Percentiles rank a stretch among this genome's conserved stretches.
phyloP scores from a whole-genome alignment of 164 flowering plant genomes.

The Sextonia rubra region DNA sequence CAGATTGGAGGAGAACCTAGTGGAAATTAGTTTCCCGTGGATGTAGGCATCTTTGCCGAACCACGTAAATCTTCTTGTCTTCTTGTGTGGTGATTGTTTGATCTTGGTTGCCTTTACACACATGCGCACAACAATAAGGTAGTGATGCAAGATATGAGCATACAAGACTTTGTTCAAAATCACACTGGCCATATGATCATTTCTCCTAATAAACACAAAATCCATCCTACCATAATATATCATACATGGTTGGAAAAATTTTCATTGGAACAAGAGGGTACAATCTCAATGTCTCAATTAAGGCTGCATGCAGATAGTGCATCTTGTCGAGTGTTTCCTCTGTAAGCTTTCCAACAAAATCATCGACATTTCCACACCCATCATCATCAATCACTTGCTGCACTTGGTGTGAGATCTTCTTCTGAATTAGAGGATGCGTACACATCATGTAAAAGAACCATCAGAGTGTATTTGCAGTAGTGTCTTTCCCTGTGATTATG shows the following conservation, averaged over 20 bases:
- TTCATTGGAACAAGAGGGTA: conserved; percentile 78
- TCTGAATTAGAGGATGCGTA: conserved; percentile 46
- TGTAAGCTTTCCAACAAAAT: conserved; percentile 31
- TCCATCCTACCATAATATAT: background rate
- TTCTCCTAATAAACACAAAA: background rate
- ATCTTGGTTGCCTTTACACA: no score
- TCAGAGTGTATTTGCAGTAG: conserved; percentile 39
- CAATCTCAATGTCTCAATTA: conserved; percentile 72
- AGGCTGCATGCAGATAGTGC: conserved; percentile 78
- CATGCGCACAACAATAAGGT: no score
- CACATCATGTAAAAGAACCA: conserved; percentile 60
- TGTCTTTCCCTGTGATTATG: conserved; percentile 53
- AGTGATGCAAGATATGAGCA: no score
- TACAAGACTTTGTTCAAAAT: no score
- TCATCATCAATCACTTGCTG: conserved; percentile 14
- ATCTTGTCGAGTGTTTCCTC: conserved; percentile 51
- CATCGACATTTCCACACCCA: conserved; percentile 11
- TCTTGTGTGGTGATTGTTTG: no score
- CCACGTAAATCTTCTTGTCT: no score
- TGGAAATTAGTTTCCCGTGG: no score
- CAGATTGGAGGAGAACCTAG: no score
- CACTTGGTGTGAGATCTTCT: conserved; percentile 37
- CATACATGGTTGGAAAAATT: conserved; percentile 6
- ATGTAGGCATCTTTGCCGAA: no score
- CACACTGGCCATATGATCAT: background rate